Evolutionary conservation across 2,329 filamentous ascomycete genomes (phyloP).

Genomic region (Myotisia sp.): DNA sequence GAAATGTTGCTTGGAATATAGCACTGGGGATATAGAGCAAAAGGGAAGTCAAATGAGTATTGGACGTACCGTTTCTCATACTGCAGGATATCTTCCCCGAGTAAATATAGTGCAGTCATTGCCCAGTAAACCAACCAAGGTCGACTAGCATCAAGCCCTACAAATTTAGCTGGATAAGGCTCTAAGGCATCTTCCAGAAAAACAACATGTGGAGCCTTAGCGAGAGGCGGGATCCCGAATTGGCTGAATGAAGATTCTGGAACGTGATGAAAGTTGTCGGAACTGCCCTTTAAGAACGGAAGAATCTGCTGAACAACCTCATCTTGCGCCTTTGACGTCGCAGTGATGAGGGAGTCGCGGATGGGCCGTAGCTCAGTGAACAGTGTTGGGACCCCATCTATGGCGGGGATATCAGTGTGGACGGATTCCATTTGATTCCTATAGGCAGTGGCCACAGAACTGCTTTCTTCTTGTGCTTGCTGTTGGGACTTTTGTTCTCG

Average conservation of each 20-base stretch:
- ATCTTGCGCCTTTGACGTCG: conserved; percentile 54
- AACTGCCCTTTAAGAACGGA: conserved; percentile 45
- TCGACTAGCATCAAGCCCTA: conserved; percentile 66
- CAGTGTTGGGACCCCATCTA: conserved; percentile 22
- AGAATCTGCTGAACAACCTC: conserved; percentile 55
- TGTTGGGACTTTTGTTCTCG: conserved; percentile 5
- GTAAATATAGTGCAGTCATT: conserved; percentile 55
- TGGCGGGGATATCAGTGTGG: conserved; percentile 15
- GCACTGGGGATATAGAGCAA: not conserved
- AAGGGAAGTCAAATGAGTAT: not conserved
- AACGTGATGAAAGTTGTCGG: conserved; percentile 28
- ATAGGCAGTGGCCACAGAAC: no score
- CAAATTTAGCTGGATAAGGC: conserved; percentile 54
- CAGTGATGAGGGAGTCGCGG: conserved; percentile 50
- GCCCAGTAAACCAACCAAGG: conserved; percentile 96
- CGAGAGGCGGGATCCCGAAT: conserved; percentile 61
- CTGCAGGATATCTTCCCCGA: conserved; percentile 56
- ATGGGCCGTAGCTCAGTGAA: conserved; percentile 43
- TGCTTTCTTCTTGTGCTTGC: not conserved
- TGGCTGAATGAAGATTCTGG: no score
- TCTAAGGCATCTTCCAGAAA: conserved; percentile 37
- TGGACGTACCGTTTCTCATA: conserved; percentile 49
- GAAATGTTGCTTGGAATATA: conserved; percentile 6
- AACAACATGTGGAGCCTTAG: conserved; percentile 42
- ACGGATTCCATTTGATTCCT: no score